These are phyloP conservation scores for Nematocida minor DNA, from an alignment of 371 early-diverging fungal species.

Conservation along the genomic window DNA sequence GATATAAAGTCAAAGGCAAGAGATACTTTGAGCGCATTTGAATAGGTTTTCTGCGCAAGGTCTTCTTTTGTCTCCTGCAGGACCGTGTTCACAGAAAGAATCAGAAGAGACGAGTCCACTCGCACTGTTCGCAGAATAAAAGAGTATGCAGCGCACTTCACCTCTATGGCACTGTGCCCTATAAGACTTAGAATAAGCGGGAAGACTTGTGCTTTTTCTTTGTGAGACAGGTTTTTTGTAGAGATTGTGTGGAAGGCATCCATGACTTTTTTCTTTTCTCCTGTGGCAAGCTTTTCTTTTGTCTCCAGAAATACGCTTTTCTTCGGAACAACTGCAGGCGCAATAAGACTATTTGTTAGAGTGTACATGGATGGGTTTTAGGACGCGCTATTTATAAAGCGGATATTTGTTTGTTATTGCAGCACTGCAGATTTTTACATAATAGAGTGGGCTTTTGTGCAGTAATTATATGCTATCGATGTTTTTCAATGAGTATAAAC, in stretches of 20 bases:
- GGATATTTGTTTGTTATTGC: not conserved
- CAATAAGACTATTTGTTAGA: not conserved
- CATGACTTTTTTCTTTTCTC: not conserved
- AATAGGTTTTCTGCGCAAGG: not conserved
- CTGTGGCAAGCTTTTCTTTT: constrained; percentile 3
- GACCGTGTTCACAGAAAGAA: constrained; percentile 47
- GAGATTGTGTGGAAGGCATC: constrained; percentile 21
- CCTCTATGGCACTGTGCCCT: not conserved
- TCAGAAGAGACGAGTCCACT: constrained; percentile 17
- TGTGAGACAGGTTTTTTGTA: not conserved
- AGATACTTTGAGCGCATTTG: not conserved
- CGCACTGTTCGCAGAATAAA: constrained; percentile 5
- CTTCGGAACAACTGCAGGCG: not conserved
- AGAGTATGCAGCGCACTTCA: constrained; percentile 42
- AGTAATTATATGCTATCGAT: too few relatives aligned
- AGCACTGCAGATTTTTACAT: too few relatives aligned
- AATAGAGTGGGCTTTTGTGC: too few relatives aligned
- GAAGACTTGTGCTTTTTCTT: constrained; percentile 28
- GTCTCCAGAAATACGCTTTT: constrained; percentile 9
- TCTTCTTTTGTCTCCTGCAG: constrained; percentile 22
- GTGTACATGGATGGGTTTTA: constrained; percentile 1
- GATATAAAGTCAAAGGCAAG: constrained; percentile 46
- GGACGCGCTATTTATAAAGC: not conserved
- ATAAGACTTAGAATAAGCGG: constrained; percentile 32
- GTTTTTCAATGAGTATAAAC: too few relatives aligned